Evolutionary conservation across 2,329 filamentous ascomycete genomes (phyloP).

Genomic region (Arachnopeziza araneosa): DNA sequence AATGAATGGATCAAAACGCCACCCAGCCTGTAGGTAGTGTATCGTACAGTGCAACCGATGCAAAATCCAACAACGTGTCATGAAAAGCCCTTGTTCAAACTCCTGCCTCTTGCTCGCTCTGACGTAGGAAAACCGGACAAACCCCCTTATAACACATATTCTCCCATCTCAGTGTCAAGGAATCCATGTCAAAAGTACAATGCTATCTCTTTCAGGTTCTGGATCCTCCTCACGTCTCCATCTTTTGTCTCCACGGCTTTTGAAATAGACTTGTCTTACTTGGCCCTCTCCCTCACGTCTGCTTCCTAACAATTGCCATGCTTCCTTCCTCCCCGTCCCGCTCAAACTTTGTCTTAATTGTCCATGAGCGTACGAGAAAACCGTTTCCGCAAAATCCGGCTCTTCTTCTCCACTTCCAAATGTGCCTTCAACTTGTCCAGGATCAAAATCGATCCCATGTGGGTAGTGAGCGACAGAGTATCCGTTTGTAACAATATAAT

Average conservation of each 20-base stretch:
- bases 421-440: constrained; percentile 25
- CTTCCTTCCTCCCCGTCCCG: constrained; percentile 44
- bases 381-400: constrained; percentile 16
- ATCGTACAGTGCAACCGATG: background rate
- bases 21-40: background rate
- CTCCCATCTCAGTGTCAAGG: constrained; percentile 6
- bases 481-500: constrained; percentile 27
- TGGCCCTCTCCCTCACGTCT: constrained; percentile 42
- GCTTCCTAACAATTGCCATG: constrained; percentile 49
- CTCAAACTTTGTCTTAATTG: constrained; percentile 42
- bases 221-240: constrained; percentile 36
- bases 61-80: background rate
- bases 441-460: constrained; percentile 27
- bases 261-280: constrained; percentile 49
- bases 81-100: background rate
- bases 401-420: constrained; percentile 28
- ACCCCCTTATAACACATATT: background rate
- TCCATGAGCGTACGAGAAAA: constrained; percentile 39
- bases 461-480: constrained; percentile 22
- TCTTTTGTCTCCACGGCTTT: constrained; percentile 46
- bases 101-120: background rate
- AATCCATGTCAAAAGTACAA: constrained; percentile 27
- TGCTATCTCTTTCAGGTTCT: constrained; percentile 20
- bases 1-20: background rate
- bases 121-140: background rate